Conservation (phyloP, 371 early-diverging fungal species). For the Parasitella parasitica region DNA sequence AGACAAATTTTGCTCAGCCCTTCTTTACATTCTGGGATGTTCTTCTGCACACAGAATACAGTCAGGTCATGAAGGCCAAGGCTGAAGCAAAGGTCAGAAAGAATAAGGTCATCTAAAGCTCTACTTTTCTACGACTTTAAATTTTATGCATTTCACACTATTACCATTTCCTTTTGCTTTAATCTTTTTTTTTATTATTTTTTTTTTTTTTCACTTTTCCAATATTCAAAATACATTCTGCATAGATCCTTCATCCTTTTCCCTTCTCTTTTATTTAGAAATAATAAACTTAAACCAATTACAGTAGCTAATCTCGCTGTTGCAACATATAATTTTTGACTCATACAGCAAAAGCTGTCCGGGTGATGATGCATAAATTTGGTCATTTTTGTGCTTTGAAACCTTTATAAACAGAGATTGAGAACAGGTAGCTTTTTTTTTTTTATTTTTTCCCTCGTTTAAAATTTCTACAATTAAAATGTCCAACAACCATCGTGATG, state of each 20-base stretch:
- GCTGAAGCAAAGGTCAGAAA: slow-evolving; percentile 11
- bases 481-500: background rate
- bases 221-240: background rate
- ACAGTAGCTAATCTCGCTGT: background rate
- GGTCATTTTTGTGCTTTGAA: background rate
- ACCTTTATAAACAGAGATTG: too few relatives aligned
- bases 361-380: background rate
- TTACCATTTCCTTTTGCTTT: background rate
- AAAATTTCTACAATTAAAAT: background rate
- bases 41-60: slow-evolving; percentile 48
- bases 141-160: background rate
- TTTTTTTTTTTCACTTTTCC: too few relatives aligned
- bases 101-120: slow-evolving; percentile 2
- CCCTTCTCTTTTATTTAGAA: background rate
- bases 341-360: background rate
- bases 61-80: slow-evolving; percentile 28
- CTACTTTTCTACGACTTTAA: background rate
- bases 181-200: background rate
- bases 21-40: slow-evolving; percentile 78
- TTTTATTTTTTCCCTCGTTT: too few relatives aligned
- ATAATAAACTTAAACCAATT: background rate
- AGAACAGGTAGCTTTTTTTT: background rate
- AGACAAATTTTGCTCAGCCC: slow-evolving; percentile 62
- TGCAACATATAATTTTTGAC: background rate
- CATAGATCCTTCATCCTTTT: background rate